Base-by-base conservation (phyloP, 1,139 yeast species). In the Debaryomyces fabryi region DNA sequence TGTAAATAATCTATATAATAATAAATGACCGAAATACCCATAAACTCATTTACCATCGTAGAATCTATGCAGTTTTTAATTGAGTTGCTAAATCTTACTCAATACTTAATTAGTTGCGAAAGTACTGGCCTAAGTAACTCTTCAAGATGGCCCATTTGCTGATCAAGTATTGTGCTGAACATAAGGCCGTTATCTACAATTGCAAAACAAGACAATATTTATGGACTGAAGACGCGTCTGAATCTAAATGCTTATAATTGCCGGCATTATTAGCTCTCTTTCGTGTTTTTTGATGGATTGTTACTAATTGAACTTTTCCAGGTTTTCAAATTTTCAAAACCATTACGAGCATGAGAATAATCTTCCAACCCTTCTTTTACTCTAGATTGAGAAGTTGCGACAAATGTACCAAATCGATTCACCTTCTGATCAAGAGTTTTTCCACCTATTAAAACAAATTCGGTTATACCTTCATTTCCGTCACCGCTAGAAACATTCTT, bases 331-430 rank as follows among this genome's bases (percentile, higher is more conserved):
- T 81, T 78, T 62, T 85, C 93, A 62, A 90, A 90, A 1, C 95
- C 96, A 63, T 88, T 87, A 40, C 71, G 63, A 39, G 82, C 86
- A 49, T 69, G 65, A 62, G 85, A 89, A 64, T 86, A 90, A 63
- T 87, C 93, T 64, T 71, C 61, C 60, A 87, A 83, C 0, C 90
- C 95, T 59, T 85, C 70, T 56, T 79, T 76, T 52, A 89, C 85
- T 56, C 81, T 80, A 45, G 79, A 83, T 49, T 74, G 72, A 18
- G 85, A 71, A 10, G 85, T 81, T 51, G 88, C 93, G 13, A 87
- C 96, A 64, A 88, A 90, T 13, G 97, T 96, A 9, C 97, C 97
- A 62, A 89, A 88, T 64, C 91, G 96, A 35, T 88, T 88, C 46
- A 87, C 78, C 13, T 83, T 80, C 69, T 91, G 97, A 58, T 88